Base-by-base conservation (phyloP, 176 grass and related monocot genomes). In the Avena eriantha region DNA sequence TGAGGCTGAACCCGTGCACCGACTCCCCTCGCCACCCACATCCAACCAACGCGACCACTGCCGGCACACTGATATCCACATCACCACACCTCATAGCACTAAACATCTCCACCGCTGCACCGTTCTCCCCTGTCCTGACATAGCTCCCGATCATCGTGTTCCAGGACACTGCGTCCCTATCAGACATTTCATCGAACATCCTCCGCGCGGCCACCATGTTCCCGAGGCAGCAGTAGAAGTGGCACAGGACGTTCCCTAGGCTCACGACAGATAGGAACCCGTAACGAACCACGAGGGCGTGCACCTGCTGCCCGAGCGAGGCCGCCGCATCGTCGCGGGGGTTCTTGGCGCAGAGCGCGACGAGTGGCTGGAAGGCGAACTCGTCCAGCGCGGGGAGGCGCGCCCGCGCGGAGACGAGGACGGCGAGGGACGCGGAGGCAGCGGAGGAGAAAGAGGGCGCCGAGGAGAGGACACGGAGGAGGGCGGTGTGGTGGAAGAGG, bases 281-380 rank as follows among this genome's bases (percentile, higher is more conserved):
- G 33, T 76, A 81, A n/a, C 34, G 82, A 6, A 91, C 4, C 21
- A 83, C 31, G 55, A 91, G 55, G 24, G 87, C 24, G 65, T 94
- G 92, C 4, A 94, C 14, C 87, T 94, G 92, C 41, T 33, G 63
- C 1, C 92, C 92, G 33, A 83, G 11, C 5, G 36, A 83, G 21
- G 24, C 46, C 26, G 77, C 77, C 60, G 17, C 85, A 10, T 10
- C 46, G n/a, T 58, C 85, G 26, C 0, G 2, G 6, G 24, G 21
- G 2, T 48, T 80, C 86, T 86, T 89, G 69, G 86, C 88, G 80
- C 86, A 92, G 55, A 90, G 79, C 77, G 90, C 82, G 63, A 91
- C 41, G n/a, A 89, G 57, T n/a, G 84, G 86, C 77, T 91, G 86
- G 78, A 91, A 91, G 10, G 80, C 86, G 88, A 93, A 91, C 83